Base-by-base conservation (phyloP, 2,329 filamentous ascomycete species). In the Pyricularia grisea region DNA sequence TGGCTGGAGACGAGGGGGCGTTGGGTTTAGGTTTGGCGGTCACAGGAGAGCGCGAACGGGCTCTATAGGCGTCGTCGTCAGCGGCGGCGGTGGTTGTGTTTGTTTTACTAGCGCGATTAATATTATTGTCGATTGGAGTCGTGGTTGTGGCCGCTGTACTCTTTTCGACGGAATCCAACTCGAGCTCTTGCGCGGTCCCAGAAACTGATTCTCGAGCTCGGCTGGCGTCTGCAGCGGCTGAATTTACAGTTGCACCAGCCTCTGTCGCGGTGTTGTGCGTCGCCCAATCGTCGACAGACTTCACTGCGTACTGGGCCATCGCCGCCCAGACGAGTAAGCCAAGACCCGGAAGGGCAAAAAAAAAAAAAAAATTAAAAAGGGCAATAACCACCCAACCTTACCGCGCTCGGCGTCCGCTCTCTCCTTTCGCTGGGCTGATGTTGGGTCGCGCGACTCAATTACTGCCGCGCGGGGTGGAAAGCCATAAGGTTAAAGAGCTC, bases 231-330 rank as follows among this genome's bases (percentile, higher is more conserved):
- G 42, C 17, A n/a, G 42, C 42, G 14, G 42, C n/a, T 1, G 10
- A 50, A 50, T 50, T 50, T 50, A 20, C 14, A 50, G 42, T 50
- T 50, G 42, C 42, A 20, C 42, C 42, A 50, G 42, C 42, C 4
- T 20, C 42, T 50, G 42, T 50, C 42, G 42, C 42, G 42, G 42
- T 50, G 42, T 50, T 50, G 42, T 50, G 42, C 42, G 42, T 50
- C 42, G 42, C 42, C 42, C 42, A 50, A 50, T 50, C 42, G 42
- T 50, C 42, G 42, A n/a, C 42, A n/a, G 70, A 66, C 61, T 70
- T 67, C 50, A 69, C 70, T 66, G 70, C 70, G 70, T 73, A 74
- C 67, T 71, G 73, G 72, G 75, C 72, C 75, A 76, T 76, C 69
- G 72, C 72, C 73, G 68, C 60, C 42, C 42, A 50, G 42, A 50